phyloP scores from a whole-genome alignment of 2,329 filamentous ascomycete genomes.

The Ciborinia camelliae region DNA sequence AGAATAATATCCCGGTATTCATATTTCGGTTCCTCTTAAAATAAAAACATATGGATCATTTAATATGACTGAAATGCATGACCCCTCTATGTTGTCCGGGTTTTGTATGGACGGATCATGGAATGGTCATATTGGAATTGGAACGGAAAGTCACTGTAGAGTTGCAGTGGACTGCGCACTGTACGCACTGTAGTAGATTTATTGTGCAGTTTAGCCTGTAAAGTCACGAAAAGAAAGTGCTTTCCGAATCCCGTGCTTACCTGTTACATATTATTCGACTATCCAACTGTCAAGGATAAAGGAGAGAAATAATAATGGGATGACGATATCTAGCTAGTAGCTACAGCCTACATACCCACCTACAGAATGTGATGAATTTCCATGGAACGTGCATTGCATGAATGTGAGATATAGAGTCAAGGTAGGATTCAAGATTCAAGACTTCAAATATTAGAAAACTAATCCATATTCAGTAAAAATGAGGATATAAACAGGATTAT shows the following conservation, averaged over 20 bases:
- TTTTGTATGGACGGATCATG: not conserved
- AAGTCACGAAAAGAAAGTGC: not conserved
- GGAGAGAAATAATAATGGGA: too few relatives aligned
- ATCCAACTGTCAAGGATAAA: slow-evolving; percentile 1
- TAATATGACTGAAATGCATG: not conserved
- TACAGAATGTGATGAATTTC: not conserved
- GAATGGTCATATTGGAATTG: too few relatives aligned
- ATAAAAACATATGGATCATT: slow-evolving; percentile 5
- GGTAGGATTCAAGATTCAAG: too few relatives aligned
- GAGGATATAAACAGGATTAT: slow-evolving; percentile 6
- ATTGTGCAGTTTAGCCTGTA: not conserved
- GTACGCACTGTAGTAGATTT: not conserved
- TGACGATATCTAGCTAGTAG: not conserved
- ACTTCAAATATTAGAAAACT: not conserved
- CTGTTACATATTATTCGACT: too few relatives aligned
- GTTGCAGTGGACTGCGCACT: too few relatives aligned
- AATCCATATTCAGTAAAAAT: slow-evolving; percentile 8
- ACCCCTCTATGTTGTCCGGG: slow-evolving; percentile 9
- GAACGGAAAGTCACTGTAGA: too few relatives aligned
- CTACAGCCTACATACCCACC: too few relatives aligned
- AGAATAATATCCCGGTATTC: not conserved
- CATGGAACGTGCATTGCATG: slow-evolving; percentile 1
- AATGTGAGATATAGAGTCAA: too few relatives aligned
- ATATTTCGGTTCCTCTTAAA: not conserved
- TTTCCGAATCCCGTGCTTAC: not conserved